phyloP scores from a whole-genome alignment of 2,329 filamentous ascomycete species.

The Fusarium sp. region DNA sequence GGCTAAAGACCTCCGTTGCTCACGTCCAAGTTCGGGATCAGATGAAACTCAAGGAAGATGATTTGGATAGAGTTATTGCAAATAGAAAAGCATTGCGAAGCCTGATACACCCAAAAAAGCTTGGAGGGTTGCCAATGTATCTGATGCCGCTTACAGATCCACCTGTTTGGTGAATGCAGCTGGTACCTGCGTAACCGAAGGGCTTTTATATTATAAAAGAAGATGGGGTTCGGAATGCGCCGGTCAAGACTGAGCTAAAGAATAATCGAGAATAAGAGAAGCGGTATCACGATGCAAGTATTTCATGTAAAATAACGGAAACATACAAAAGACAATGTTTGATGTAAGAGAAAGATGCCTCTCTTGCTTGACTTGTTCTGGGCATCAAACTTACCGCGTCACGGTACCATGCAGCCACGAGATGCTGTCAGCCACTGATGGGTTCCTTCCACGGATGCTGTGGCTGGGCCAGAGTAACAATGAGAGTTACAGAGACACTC shows the following conservation, averaged over 20 bases:
- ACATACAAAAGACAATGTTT: constrained; percentile 11
- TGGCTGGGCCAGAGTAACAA: constrained; percentile 1
- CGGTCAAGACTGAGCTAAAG: not conserved
- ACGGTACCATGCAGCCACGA: constrained; percentile 33
- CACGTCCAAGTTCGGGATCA: not conserved
- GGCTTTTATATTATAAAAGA: constrained; percentile 21
- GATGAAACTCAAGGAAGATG: not conserved
- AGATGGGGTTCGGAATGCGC: not conserved
- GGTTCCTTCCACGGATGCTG: not conserved
- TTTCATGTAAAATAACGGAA: not conserved
- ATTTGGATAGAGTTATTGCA: constrained; percentile 13
- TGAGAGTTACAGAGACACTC: not conserved
- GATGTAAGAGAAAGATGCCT: constrained; percentile 19
- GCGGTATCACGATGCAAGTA: not conserved
- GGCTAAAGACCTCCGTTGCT: not conserved
- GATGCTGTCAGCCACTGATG: constrained; percentile 14
- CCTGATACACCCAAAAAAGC: not conserved
- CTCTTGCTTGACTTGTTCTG: constrained; percentile 30
- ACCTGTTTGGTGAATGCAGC: constrained; percentile 23
- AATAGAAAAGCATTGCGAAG: constrained; percentile 26
- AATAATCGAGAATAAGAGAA: not conserved
- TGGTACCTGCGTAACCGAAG: constrained; percentile 14
- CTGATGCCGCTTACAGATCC: constrained; percentile 31
- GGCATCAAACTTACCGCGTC: constrained; percentile 28
- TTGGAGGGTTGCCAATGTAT: constrained; percentile 14